phyloP scores from a whole-genome alignment of 768 basidiomycete species.

The Auricularia cornea region DNA sequence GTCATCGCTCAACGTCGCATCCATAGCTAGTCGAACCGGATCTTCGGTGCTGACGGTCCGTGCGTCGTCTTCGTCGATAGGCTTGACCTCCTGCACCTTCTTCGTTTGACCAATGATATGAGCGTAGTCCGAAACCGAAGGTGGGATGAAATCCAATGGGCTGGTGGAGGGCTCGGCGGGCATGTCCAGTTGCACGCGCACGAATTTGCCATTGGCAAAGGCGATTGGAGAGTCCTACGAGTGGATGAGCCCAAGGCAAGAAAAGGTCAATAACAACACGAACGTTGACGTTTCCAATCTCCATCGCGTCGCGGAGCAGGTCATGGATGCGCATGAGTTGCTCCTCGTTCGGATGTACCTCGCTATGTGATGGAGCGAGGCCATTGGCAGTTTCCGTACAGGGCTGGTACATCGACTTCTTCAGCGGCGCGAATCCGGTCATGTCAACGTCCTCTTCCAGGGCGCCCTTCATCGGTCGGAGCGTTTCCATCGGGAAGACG shows the following conservation, averaged over 20 bases:
- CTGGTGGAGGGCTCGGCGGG: background rate
- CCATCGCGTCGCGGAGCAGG: constrained; percentile 61
- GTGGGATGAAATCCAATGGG: background rate
- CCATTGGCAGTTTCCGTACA: constrained; percentile 14
- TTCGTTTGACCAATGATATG: constrained; percentile 18
- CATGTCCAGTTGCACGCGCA: too few species aligned
- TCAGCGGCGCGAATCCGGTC: constrained; percentile 78
- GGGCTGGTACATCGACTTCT: constrained; percentile 43
- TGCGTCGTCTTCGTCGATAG: constrained; percentile 46
- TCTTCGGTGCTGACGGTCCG: constrained; percentile 73
- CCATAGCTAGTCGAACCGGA: constrained; percentile 49
- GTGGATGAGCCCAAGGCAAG: background rate
- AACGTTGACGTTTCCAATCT: constrained; percentile 8
- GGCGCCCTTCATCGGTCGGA: constrained; percentile 50
- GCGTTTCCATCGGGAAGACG: constrained; percentile 57
- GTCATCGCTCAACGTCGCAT: constrained; percentile 36
- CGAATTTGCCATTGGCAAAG: constrained; percentile 11
- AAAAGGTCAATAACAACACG: too few species aligned
- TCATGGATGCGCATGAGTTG: constrained; percentile 91
- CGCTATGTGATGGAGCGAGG: constrained; percentile 16
- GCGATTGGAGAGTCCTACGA: constrained; percentile 18
- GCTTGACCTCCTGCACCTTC: constrained; percentile 13
- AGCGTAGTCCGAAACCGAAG: constrained; percentile 5
- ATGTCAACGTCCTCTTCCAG: constrained; percentile 90
- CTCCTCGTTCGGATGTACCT: constrained; percentile 86